Base-by-base conservation (phyloP, 108 stramenopile genomes). In the Fistulifera pelliculosa region DNA sequence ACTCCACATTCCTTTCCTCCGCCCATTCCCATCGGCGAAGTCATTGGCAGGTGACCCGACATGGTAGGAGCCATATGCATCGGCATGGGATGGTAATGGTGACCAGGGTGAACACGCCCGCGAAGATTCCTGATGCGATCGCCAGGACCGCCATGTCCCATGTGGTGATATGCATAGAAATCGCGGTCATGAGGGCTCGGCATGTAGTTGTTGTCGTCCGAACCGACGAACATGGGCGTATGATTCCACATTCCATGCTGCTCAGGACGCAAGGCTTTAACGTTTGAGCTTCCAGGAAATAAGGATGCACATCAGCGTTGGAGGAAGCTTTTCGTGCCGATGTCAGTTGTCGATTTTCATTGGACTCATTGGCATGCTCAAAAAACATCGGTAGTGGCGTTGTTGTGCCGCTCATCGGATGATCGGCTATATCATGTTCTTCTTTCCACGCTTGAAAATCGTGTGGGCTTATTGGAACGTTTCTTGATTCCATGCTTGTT, bases 101-200 rank as follows among this genome's bases (percentile, higher is more conserved):
- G 56, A 24, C 60, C 60, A 26, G 80, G 75, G 24, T 79, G 83
- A 15, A 70, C 62, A 26, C 76, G 61, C 24, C 89, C 89, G 31
- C 89, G 77, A 24, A 90, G 73, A 69, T 86, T 86, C n/a, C 84
- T 77, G 17, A 90, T 70, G 24, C 89, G 52, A 51, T 86, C 89
- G 40, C 70, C 63, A 10, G 54, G 60, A 14, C 47, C 47, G 48
- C 52, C 65, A 22, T 14, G 45, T 42, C 27, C 47, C 54, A 43
- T 61, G 42, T 49, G 77, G 62, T 50, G 83, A 71, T 42, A 41
- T 44, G 43, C 23, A 44, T 40, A 57, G 38, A 52, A 22, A 42
- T 60, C 45, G 41, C 48, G 45, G 1, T 28, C 58, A 17, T 72
- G 68, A 41, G 78, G 73, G 54, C 80, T 77, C 27, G 54, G 54